Evolutionary conservation across 768 basidiomycete genomes (phyloP).

Genomic region (Boletus edulis): DNA sequence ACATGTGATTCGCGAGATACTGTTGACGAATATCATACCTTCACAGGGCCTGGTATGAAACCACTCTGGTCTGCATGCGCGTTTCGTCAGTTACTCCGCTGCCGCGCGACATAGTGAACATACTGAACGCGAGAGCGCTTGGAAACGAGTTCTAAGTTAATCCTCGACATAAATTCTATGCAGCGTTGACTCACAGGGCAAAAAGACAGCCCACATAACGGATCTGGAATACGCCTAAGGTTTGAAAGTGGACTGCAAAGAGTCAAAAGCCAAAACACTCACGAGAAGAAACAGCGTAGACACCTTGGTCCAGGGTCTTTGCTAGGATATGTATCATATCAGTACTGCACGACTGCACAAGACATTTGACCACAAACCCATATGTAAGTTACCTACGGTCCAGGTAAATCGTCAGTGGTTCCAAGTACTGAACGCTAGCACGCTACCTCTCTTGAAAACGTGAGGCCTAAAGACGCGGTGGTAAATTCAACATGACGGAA

Average conservation of each 20-base stretch:
- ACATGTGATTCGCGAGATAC: neutral
- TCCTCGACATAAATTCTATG: neutral
- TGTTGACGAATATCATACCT: neutral
- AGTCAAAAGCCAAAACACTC: neutral
- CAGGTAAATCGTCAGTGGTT: neutral
- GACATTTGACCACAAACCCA: conserved; percentile 1
- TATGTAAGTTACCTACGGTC: neutral
- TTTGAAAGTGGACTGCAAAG: neutral
- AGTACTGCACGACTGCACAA: too few species aligned
- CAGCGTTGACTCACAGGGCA: neutral
- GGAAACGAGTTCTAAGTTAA: neutral
- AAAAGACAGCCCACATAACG: neutral
- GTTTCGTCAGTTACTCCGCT: neutral
- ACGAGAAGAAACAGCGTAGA: conserved; percentile 1
- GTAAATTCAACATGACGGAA: neutral
- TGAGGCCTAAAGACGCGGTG: neutral
- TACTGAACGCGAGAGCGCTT: neutral
- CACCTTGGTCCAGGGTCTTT: neutral
- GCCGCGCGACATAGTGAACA: neutral
- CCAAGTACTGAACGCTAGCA: neutral
- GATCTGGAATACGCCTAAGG: neutral
- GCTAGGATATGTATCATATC: neutral
- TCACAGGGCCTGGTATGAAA: neutral
- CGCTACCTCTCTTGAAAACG: neutral
- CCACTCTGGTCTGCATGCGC: neutral